Evolutionary conservation across 2,329 filamentous ascomycete genomes (phyloP), one percentile per base, ranked within the genome.

Genomic region (Pestalotiopsis sp.): DNA sequence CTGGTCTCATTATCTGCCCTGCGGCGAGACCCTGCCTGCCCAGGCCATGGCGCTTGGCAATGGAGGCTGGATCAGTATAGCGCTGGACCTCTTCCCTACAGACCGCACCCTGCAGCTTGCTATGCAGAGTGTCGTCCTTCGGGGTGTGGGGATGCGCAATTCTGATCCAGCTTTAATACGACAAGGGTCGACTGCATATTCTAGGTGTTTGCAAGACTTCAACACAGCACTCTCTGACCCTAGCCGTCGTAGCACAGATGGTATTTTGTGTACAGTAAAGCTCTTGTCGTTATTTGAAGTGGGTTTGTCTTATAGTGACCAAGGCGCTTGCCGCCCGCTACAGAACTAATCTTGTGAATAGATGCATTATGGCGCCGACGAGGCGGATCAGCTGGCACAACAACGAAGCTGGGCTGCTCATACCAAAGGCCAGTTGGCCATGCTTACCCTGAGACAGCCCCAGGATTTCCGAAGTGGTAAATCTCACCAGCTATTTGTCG

Each of bases 311-410:
- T 3, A 52, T 52, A 20, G 4, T 52, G 7, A 7, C 14, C 45
- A 17, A 52, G 45, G 17, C n/a, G 45, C 7, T 52, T n/a, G 9
- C n/a, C 1, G 45, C 14, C 14, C 13, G 3, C 13, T n/a, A 52
- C 13, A n/a, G 17, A 45, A 52, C 17, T 52, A n/a, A 52, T 52
- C 17, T 17, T n/a, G 45, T n/a, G 14, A 9, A 52, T 27, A 59
- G 56, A 59, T 59, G 56, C 56, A 59, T 59, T 59, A 59, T 31
- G 56, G 56, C 56, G 20, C 56, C 13, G 56, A 59, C 25, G 56
- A 59, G 23, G 14, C 27, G 20, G 56, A 59, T 12, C 13, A 59
- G 11, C 56, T 59, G 27, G 56, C 27, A 25, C 56, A 59, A 31
- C 56, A 59, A 14, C 56, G 56, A n/a, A 59, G 56, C 27, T 59